phyloP scores from a whole-genome alignment of 306 rosid genomes.

The Begonia loranthoides region DNA sequence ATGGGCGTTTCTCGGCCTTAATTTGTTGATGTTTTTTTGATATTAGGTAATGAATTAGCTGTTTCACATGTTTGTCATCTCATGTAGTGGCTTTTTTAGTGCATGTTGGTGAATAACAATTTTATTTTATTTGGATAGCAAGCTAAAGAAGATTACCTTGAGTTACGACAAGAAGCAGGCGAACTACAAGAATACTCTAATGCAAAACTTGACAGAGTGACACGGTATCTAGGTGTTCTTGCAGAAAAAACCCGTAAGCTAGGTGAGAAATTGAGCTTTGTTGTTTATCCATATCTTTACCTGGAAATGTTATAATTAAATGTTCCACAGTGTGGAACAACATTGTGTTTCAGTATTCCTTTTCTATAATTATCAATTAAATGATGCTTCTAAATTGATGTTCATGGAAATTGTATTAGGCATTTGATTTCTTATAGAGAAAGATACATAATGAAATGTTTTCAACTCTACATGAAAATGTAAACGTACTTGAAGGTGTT shows the following conservation, averaged over 20 bases:
- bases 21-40: no score
- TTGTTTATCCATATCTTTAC: not conserved
- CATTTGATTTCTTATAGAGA: not conserved
- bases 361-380: not conserved
- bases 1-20: no score
- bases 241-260: conserved; percentile 69
- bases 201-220: conserved; percentile 88
- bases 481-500: no score
- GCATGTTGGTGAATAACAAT: conserved; percentile 2
- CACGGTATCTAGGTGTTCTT: conserved; percentile 90
- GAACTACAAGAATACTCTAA: conserved; percentile 88
- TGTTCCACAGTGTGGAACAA: not conserved
- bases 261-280: conserved; percentile 35
- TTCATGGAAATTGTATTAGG: not conserved
- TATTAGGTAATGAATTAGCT: no score
- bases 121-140: conserved; percentile 43
- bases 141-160: conserved; percentile 77
- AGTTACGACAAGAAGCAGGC: conserved; percentile 78
- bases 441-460: not conserved
- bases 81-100: conserved; percentile 9
- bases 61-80: not conserved
- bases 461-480: not conserved
- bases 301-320: no score
- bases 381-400: not conserved
- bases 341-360: not conserved